Evolutionary conservation across 257 asterid genomes (phyloP), one percentile per base, ranked within the genome.

Genomic region (Hygrophila difformis): DNA sequence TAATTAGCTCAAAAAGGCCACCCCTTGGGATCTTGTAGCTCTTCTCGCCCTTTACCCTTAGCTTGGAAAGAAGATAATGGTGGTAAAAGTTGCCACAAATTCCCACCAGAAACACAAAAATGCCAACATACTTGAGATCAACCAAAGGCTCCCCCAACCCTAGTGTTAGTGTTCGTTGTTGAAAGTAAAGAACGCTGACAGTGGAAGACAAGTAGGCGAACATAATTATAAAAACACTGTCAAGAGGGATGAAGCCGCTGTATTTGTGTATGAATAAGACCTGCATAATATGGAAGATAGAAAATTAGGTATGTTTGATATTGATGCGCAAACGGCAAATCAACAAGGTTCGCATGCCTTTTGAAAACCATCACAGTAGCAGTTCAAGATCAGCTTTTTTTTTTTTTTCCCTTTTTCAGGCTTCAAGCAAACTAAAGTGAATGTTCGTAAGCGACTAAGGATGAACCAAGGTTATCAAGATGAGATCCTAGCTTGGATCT

Each of bases 11-110:
- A 43, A 83, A 83, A 14, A 83, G 81, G 29, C 94, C 92, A 6
- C 87, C 92, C 9, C 9, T 51, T 3, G 92, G 92, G 28, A 79
- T 76, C 58, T 67, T 74, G 70, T 83, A 83, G n/a, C 71, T 73
- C 46, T 69, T 66, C 16, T 70, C 84, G 8, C 63, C 63, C 55
- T 66, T 56, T 47, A 49, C 24, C 57, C 92, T 74, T 11, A 83
- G 83, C 53, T 61, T 71, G 43, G 86, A 54, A n/a, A 82, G 91
- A 13, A 82, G 78, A 62, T 47, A 65, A 58, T 82, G 94, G 57
- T 82, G 91, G 65, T 79, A 82, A 14, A 79, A 69, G 75, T 79
- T 82, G 10, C 94, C 94, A 0, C 15, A 38, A 18, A 67, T 61
- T 16, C 94, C 94, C 9, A 67, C 20, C 15, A 67, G 7, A 20